Conservation (phyloP, 495 filamentous ascomycete genomes). For the Penicillium longicatenatum region DNA sequence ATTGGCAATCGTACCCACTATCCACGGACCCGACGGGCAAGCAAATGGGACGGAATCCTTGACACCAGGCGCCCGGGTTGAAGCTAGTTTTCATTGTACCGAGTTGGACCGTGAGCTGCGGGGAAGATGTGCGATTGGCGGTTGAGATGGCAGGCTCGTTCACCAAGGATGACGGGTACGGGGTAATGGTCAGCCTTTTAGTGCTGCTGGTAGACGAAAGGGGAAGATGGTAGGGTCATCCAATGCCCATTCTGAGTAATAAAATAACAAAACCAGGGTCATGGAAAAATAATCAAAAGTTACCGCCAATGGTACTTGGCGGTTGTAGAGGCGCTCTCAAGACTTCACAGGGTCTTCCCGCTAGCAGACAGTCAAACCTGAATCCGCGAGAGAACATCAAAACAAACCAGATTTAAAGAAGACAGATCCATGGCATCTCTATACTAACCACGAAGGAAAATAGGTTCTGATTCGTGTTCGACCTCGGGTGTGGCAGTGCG, state of each 20-base stretch:
- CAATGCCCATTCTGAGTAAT: neutral
- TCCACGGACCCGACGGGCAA: neutral
- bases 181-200: neutral
- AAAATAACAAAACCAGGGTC: neutral
- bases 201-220: constrained; percentile 5
- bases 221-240: constrained; percentile 5
- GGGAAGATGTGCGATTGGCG: constrained; percentile 3
- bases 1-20: neutral
- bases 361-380: too few species aligned
- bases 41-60: neutral
- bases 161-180: constrained; percentile 3
- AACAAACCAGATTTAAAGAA: neutral
- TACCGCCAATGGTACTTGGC: neutral
- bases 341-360: too few species aligned
- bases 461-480: neutral
- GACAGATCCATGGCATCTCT: neutral
- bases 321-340: too few species aligned
- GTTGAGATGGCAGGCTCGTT: constrained; percentile 10
- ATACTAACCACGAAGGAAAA: neutral
- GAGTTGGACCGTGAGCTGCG: neutral
- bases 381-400: too few species aligned
- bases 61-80: constrained; percentile 3
- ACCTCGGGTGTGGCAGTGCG: neutral
- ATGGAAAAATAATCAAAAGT: neutral
- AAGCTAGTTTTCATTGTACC: constrained; percentile 2